Evolutionary conservation across 176 grass and related monocot genomes (phyloP), one percentile per base, ranked within the genome.

Genomic region (Thinopyrum elongatum): DNA sequence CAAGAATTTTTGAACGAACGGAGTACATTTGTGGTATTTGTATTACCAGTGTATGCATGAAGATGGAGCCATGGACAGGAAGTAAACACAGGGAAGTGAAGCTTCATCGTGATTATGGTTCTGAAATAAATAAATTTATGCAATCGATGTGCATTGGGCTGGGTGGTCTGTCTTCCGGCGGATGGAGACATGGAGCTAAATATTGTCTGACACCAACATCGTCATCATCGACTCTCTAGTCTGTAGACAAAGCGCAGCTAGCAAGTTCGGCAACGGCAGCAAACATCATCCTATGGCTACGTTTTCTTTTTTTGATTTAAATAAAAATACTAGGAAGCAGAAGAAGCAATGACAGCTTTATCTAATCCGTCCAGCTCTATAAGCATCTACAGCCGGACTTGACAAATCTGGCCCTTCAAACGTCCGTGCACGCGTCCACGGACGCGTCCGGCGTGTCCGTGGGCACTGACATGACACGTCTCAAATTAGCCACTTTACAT

Each of bases 121-220:
- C 27, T 26, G 13, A 65, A 63, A 62, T 3, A 28, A 47, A 46
- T 83, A 74, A 31, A n/a, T 30, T 5, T 62, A 5, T 17, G 19
- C 57, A 47, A 16, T 44, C 63, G 41, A 85, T 77, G 83, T 35
- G 72, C 76, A 44, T 85, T 61, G 80, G 73, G 44, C 1, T 29
- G 71, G 63, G 38, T 70, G 35, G 41, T 42, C 41, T 12, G 39
- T 42, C 34, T 86, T 25, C 53, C 71, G 8, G n/a, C 65, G 73
- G 44, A 58, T 34, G 27, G 30, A 68, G 25, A 44, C 36, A 84
- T 25, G 57, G 36, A 64, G 16, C 42, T 57, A 51, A 7, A 26
- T 2, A 78, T 10, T 10, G 75, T 29, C 65, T 41, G 67, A 80
- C 53, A 68, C 31, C 59, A 76, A 16, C 42, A 69, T 74, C 71